Percentiles rank a stretch among this genome's conserved stretches.
These are phyloP conservation scores for Coemansia javaensis DNA, from an alignment of 192 early-diverging fungal species.

Conservation along the genomic window DNA sequence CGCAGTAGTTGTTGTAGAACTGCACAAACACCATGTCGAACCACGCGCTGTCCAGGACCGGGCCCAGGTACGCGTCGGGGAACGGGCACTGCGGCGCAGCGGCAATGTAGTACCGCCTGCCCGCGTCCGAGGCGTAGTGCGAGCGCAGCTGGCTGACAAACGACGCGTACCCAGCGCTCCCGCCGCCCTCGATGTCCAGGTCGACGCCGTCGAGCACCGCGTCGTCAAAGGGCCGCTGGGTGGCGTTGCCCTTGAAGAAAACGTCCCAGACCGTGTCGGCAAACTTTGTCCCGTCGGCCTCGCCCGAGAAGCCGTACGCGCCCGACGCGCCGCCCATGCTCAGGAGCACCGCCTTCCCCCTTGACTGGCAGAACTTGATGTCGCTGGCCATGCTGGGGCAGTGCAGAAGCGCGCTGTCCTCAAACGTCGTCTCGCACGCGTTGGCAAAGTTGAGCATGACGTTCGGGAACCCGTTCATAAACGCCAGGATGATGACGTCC, in stretches of 20 bases:
- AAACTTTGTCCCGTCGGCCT: slow-evolving; percentile 42
- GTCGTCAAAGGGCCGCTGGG: slow-evolving; percentile 56
- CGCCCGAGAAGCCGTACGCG: slow-evolving; percentile 49
- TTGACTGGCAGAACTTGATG: slow-evolving; percentile 61
- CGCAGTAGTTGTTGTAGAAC: slow-evolving; percentile 71
- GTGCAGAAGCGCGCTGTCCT: slow-evolving; percentile 52
- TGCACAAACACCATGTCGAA: slow-evolving; percentile 65
- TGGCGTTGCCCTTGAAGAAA: slow-evolving; percentile 56
- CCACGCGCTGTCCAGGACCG: slow-evolving; percentile 54
- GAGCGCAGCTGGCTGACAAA: slow-evolving; percentile 50
- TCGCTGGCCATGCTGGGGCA: slow-evolving; percentile 59
- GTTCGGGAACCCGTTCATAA: slow-evolving; percentile 55
- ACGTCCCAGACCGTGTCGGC: slow-evolving; percentile 58
- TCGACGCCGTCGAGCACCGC: slow-evolving; percentile 61
- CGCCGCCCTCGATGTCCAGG: slow-evolving; percentile 55
- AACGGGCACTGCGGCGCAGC: slow-evolving; percentile 63
- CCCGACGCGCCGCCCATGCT: slow-evolving; percentile 66
- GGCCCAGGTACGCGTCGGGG: slow-evolving; percentile 53
- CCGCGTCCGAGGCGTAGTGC: slow-evolving; percentile 45
- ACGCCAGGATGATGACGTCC: slow-evolving; percentile 59
- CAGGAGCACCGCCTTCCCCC: slow-evolving; percentile 60
- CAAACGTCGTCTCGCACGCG: slow-evolving; percentile 54
- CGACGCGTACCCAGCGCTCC: slow-evolving; percentile 40
- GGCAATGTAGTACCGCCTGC: slow-evolving; percentile 55
- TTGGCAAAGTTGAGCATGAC: slow-evolving; percentile 61